Evolutionary conservation across 2,329 filamentous ascomycete species (phyloP), one percentile per base, ranked within the genome.

Genomic region (Plenodomus tracheiphilus): DNA sequence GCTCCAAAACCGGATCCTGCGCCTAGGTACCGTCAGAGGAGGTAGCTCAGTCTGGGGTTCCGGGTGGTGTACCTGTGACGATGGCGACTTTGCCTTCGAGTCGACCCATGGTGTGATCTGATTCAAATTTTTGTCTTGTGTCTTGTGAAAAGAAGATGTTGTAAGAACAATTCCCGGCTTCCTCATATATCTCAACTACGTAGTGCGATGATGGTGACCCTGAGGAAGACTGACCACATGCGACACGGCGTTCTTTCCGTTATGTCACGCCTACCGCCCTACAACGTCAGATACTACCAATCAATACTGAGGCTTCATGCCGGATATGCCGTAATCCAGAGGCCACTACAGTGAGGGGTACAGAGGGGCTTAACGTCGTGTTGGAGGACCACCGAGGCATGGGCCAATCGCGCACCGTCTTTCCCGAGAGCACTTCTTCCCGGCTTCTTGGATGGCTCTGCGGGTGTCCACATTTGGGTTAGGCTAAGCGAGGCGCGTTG

Each of bases 1-100:
- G 79, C 81, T 46, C 85, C 85, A 56, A 88, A 88, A 2, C 85
- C 85, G 10, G 81, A 82, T 2, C 81, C 84, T 7, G 76, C 84
- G 40, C 85, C 82, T 51, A 73, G 7, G 18, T 17, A 15, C 19
- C 28, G 41, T 55, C 35, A 54, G 54, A 45, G 46, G 11, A 15
- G 21, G 22, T 13, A 5, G 22, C 10, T n/a, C 17, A 7, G 2
- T 56, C 49, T 22, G 30, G 50, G 32, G n/a, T 11, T n/a, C n/a
- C n/a, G 15, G 20, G 59, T 59, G 47, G 19, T 37, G 41, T 66
- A 71, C 77, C 80, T 6, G 81, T 84, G 18, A 84, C 77, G 44
- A 84, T 78, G 46, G 81, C 81, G 7, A 83, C 79, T 65, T 82
- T 83, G 56, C 76, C 77, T 43, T 77, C 66, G 36, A 83, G 74